These are phyloP conservation scores for Thalia dealbata DNA, from an alignment of 176 grass and related monocot genomes.

Conservation along the genomic window DNA sequence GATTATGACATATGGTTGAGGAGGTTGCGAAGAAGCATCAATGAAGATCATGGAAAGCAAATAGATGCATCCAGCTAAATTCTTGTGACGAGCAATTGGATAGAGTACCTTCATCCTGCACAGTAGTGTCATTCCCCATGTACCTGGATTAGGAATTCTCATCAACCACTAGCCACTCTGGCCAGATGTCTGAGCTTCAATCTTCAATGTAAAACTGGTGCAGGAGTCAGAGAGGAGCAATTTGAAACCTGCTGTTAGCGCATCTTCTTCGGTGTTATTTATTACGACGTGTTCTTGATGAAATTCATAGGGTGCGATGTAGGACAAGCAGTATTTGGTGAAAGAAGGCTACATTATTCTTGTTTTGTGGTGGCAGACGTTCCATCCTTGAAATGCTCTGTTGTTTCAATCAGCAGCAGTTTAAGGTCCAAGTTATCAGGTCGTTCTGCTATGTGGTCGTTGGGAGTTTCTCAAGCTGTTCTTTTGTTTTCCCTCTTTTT, in stretches of 20 bases:
- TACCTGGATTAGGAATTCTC: slow-evolving; percentile 12
- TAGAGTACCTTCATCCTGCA: slow-evolving; percentile 1
- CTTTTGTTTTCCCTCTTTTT: neutral
- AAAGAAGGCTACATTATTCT: neutral
- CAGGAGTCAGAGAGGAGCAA: neutral
- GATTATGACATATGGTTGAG: slow-evolving; percentile 98
- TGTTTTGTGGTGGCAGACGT: neutral
- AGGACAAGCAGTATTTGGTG: neutral
- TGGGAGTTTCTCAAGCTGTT: neutral
- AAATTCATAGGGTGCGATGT: neutral
- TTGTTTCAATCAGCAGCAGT: neutral
- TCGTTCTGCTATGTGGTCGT: neutral
- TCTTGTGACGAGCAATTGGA: slow-evolving; percentile 7
- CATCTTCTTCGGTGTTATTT: neutral
- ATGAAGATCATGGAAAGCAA: slow-evolving; percentile 92
- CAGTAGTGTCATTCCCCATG: slow-evolving; percentile 20
- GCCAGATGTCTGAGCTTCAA: neutral
- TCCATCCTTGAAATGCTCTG: neutral
- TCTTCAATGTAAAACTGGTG: neutral
- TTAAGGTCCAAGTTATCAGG: neutral
- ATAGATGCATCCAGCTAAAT: slow-evolving; percentile 47
- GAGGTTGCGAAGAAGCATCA: slow-evolving; percentile 65
- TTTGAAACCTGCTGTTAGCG: neutral
- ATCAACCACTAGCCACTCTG: neutral
- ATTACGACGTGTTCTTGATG: neutral